Conservation (phyloP, 2,329 filamentous ascomycete species). For the Diaporthe vexans region DNA sequence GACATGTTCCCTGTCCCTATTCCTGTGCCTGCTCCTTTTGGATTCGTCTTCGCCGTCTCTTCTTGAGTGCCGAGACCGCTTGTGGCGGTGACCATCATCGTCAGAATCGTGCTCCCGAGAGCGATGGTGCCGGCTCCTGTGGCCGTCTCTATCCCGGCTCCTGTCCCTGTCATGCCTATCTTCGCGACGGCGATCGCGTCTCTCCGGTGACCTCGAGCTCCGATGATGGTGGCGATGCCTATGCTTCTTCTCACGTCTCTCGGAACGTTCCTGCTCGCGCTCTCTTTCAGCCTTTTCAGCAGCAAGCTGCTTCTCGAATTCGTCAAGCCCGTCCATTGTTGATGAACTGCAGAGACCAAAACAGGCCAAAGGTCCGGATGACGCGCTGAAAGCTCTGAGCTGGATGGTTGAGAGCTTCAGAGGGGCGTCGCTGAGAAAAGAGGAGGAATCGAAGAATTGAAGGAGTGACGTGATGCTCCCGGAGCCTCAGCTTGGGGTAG, state of each 20-base stretch:
- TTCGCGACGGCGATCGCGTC: conserved; percentile 47
- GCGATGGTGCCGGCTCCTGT: conserved; percentile 51
- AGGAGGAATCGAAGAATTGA: background rate
- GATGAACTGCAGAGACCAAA: background rate
- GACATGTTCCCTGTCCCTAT: conserved; percentile 44
- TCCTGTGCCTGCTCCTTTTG: conserved; percentile 46
- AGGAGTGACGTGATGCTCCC: conserved; percentile 27
- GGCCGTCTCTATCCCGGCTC: conserved; percentile 51
- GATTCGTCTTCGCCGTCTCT: conserved; percentile 57
- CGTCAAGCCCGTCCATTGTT: conserved; percentile 49
- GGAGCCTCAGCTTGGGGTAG: conserved; percentile 12
- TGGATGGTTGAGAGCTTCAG: background rate
- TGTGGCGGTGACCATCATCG: conserved; percentile 49
- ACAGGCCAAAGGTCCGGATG: background rate
- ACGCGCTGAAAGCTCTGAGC: background rate
- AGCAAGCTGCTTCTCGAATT: conserved; percentile 56
- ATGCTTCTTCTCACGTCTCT: conserved; percentile 48
- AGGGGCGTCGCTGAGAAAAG: too few relatives aligned
- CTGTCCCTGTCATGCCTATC: conserved; percentile 47
- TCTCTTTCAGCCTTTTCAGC: conserved; percentile 52
- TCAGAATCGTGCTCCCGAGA: conserved; percentile 62
- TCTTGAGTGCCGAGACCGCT: conserved; percentile 55
- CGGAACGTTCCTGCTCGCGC: conserved; percentile 46
- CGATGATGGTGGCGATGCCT: conserved; percentile 48
- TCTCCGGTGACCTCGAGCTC: conserved; percentile 49